A percentile compares a stretch with the other conserved stretches of the same genome.
These are phyloP conservation scores for Melastoma candidum DNA, from an alignment of 441 rosid species.

Conservation along the genomic window DNA sequence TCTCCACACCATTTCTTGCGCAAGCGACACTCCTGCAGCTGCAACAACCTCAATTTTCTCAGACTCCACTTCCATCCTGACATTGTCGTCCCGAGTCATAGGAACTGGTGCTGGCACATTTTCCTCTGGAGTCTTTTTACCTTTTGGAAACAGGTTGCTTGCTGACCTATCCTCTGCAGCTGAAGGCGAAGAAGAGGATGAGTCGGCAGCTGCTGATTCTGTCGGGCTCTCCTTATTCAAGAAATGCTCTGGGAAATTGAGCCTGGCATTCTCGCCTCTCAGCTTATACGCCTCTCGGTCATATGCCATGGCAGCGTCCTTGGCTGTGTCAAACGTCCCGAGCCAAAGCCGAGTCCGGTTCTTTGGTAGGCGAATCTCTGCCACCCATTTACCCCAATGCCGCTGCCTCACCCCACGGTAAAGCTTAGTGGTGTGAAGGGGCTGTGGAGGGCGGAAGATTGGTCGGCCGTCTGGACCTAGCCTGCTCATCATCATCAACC, in stretches of 20 bases:
- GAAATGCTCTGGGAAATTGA: conserved; percentile 77
- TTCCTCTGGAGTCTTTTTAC: conserved; percentile 23
- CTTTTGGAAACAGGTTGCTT: conserved; percentile 14
- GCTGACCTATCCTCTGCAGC: conserved; percentile 18
- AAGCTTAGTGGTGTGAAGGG: conserved; percentile 57
- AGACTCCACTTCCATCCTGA: neutral
- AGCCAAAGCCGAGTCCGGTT: conserved; percentile 92
- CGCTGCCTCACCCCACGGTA: conserved; percentile 92
- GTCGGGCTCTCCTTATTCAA: conserved; percentile 39
- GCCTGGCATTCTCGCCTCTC: conserved; percentile 77
- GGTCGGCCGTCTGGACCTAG: conserved; percentile 52
- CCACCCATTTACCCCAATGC: conserved; percentile 98
- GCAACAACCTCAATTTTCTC: conserved; percentile 16
- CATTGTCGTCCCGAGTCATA: conserved; percentile 16
- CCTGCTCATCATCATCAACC: conserved; percentile 64
- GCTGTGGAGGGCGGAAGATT: conserved; percentile 47
- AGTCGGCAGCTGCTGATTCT: conserved; percentile 24
- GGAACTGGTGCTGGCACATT: conserved; percentile 12
- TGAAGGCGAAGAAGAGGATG: conserved; percentile 25
- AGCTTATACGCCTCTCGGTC: conserved; percentile 82
- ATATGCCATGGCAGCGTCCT: conserved; percentile 86
- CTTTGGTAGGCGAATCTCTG: conserved; percentile 88
- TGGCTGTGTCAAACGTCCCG: conserved; percentile 85
- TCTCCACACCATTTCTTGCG: conserved; percentile 55
- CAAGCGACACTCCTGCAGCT: conserved; percentile 26